phyloP scores from a whole-genome alignment of 2,329 filamentous ascomycete species.

The Rhinocladiella mackenziei region DNA sequence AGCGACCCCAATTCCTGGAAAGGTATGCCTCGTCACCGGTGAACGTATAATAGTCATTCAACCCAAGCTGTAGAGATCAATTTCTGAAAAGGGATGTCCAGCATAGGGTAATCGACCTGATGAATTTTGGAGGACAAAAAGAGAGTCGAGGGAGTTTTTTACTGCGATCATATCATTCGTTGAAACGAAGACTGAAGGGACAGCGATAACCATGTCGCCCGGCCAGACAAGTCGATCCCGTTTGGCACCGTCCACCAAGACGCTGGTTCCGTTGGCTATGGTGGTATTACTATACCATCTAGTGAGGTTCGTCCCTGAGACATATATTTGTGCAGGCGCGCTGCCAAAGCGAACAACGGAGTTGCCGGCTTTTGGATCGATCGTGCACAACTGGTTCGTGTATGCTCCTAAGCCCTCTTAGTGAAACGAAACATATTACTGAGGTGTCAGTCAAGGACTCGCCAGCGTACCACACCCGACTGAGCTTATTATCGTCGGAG shows the following conservation, averaged over 20 bases:
- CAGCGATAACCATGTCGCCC: conserved; percentile 57
- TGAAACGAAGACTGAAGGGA: conserved; percentile 52
- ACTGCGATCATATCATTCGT: conserved; percentile 52
- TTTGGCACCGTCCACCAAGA: conserved; percentile 41
- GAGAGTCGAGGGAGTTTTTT: conserved; percentile 43
- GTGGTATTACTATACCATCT: conserved; percentile 20
- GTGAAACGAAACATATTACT: no score
- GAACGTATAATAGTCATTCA: conserved; percentile 45
- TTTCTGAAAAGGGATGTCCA: conserved; percentile 41
- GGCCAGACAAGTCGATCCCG: conserved; percentile 53
- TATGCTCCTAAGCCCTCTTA: no score
- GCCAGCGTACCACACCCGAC: conserved; percentile 55
- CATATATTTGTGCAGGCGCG: conserved; percentile 4
- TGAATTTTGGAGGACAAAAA: neutral
- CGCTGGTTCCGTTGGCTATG: conserved; percentile 31
- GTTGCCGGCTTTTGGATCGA: conserved; percentile 31
- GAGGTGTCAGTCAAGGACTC: no score
- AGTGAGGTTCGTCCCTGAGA: conserved; percentile 2
- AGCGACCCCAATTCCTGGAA: conserved; percentile 41
- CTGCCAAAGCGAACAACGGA: conserved; percentile 12
- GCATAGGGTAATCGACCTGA: conserved; percentile 46
- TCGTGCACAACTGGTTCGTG: conserved; percentile 40
- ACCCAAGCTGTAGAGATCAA: conserved; percentile 44
- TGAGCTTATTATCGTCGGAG: conserved; percentile 48
- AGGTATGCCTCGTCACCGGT: conserved; percentile 42